A percentile compares a stretch with the other conserved stretches of the same genome.
Conservation (phyloP, 2,329 filamentous ascomycete species). For the Westerdykella aurantiaca region DNA sequence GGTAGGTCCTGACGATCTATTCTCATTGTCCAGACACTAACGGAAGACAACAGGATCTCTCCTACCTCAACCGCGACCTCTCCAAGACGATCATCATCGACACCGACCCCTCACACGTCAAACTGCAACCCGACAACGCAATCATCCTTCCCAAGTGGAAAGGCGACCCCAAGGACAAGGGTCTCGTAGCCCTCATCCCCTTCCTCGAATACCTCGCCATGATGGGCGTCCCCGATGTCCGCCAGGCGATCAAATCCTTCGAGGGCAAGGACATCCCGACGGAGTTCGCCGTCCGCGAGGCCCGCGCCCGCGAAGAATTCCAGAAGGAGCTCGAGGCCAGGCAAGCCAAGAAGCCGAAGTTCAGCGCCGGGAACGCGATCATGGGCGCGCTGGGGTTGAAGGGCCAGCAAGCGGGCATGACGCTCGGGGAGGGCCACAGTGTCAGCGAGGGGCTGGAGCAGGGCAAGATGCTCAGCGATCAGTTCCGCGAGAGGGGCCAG, state of each 20-base stretch:
- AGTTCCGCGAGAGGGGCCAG: conserved; percentile 85
- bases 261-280: conserved; percentile 82
- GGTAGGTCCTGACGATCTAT: conserved; percentile 46
- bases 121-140: conserved; percentile 91
- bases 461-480: conserved; percentile 95
- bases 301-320: conserved; percentile 77
- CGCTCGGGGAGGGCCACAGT: conserved; percentile 45
- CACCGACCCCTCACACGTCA: conserved; percentile 73
- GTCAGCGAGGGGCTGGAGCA: conserved; percentile 73
- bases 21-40: conserved; percentile 9
- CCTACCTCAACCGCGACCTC: conserved; percentile 91
- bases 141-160: conserved; percentile 88
- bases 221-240: conserved; percentile 84
- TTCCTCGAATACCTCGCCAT: conserved; percentile 97
- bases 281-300: conserved; percentile 86
- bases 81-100: conserved; percentile 95
- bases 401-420: conserved; percentile 52
- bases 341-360: conserved; percentile 55
- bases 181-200: conserved; percentile 82
- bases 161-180: conserved; percentile 74
- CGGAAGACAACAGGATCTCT: conserved; percentile 65
- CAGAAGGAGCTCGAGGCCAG: conserved; percentile 69
- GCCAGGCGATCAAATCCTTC: conserved; percentile 79
- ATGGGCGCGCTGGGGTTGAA: conserved; percentile 74
- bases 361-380: conserved; percentile 62